Base-by-base conservation (phyloP, 495 filamentous ascomycete species). In the Trichoderma orchidacearum region DNA sequence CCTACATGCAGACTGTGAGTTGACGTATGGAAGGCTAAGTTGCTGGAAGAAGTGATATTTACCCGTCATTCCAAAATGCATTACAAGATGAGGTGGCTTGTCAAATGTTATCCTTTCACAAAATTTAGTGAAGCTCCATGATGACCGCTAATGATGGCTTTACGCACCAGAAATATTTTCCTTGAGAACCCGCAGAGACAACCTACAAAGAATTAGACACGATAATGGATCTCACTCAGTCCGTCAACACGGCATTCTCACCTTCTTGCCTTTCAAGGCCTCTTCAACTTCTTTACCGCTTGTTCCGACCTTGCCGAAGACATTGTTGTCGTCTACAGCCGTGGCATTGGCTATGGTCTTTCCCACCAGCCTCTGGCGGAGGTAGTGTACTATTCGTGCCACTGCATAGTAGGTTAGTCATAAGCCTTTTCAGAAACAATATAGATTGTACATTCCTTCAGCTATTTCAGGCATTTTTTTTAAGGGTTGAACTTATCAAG, bases 141-240 rank as follows among this genome's bases (percentile, higher is more conserved):
- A 9, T 27, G 79, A 80, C 25, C 77, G 75, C 79, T 87, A 85
- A 45, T 76, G 71, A 34, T 86, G 76, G 75, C 15, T 31, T 3
- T 3, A 59, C 68, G 27, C 59, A 80, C 86, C 93, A 98, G 66
- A 97, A 95, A 64, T 96, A 96, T 78, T 97, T 98, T 18, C 92
- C 92, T 66, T 95, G 92, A 58, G 85, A 87, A 0, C 83, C 83
- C 3, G 87, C 85, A 56, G 81, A 82, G 7, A 84, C 60, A 4
- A 95, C 72, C 64, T 66, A 30, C 23, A 7, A 41, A 2, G 7
- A 13, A 18, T 56, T n/a, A 28, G 25, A 28, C 13, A 17, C 25
- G 31, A 12, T 34, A 18, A 4, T 4, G n/a, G n/a, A 17, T 13
- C n/a, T 17, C 11, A 7, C n/a, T n/a, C n/a, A 21, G 54, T 18